Evolutionary conservation across 2,329 filamentous ascomycete genomes (phyloP), one percentile per base, ranked within the genome.

Genomic region (Pseudogymnoascus sp.): DNA sequence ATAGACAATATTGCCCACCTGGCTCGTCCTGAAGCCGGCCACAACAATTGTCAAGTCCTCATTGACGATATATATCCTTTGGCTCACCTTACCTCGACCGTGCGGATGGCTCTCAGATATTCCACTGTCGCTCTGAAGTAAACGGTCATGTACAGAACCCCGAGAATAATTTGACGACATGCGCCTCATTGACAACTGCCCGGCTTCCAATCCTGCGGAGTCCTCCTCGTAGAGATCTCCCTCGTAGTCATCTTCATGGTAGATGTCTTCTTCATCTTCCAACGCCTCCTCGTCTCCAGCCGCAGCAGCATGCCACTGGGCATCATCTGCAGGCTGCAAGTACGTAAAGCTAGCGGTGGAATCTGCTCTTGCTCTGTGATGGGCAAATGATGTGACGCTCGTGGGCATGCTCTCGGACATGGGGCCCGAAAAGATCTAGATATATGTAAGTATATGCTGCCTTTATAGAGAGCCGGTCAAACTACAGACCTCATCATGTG

Each of bases 391-490:
- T n/a, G 91, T 92, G 37, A 93, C 83, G 72, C 93, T 97, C 9
- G 91, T 95, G 1, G 95, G 95, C n/a, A 99, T 84, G 72, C 92
- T 97, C 78, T 99, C 95, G 62, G 92, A 93, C 71, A 97, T 87
- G 5, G 93, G 95, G 5, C 95, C 95, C 23, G 93, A 88, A 76
- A 93, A 99, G 58, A 96, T 84, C 82, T 86, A 64, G 45, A 59
- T 61, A 11, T 62, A 38, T 58, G 65, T 70, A 66, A 70, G 66
- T 59, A 66, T 65, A n/a, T 23, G 31, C 12, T 11, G 35, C 5
- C 43, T 37, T 31, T 49, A 60, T 65, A 41, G 35, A 23, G 64
- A 49, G 28, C 28, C 9, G 7, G 28, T 21, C 9, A 59, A 59
- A 61, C 59, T 59, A 38, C 23, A 41, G 60, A 95, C 90, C 84